Evolutionary conservation across 108 stramenopile genomes (phyloP), one percentile per base, ranked within the genome.

Genomic region (Nitzschia palea): DNA sequence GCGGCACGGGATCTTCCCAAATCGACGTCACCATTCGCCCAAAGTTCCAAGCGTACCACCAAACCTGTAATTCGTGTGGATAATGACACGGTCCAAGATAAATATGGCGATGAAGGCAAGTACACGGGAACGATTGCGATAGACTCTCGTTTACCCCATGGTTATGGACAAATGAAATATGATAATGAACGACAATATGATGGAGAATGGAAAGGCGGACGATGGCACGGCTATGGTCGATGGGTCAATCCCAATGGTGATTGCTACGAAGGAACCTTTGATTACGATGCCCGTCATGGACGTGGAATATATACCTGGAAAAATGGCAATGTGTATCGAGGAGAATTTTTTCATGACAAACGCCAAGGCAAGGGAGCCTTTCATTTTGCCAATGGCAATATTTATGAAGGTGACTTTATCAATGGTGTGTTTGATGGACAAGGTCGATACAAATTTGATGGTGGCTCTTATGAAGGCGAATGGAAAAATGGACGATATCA

Each of bases 181-280:
- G 80, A 85, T 27, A 74, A 75, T 67, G 82, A 80, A 52, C 74
- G 84, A 10, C 67, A 74, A 43, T 85, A 83, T 29, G 67, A 75
- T 27, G 87, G 87, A 12, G 82, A 81, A 32, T 88, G 87, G 87
- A 68, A 64, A 33, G 53, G 68, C 22, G 87, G 87, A 45, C 59
- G 78, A 74, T 77, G 80, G 84, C 64, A 79, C 73, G 84, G 69
- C 26, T 30, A 36, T 0, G 57, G 59, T 33, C 35, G 31, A 40
- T 65, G 55, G 62, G 51, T 53, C 35, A 81, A 76, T 57, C 55
- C 75, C 17, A 80, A 80, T 40, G 83, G 83, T 9, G 77, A 80
- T 28, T 36, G 26, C 28, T 81, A 81, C 56, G 70, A 81, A 54
- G 83, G 83, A 23, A 62, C 53, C 26, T 80, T 65, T 61, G 69